Percentiles rank a stretch among this genome's conserved stretches.
These are phyloP conservation scores for Phialophora expanda DNA, from an alignment of 2,329 filamentous ascomycete genomes.

Conservation along the genomic window DNA sequence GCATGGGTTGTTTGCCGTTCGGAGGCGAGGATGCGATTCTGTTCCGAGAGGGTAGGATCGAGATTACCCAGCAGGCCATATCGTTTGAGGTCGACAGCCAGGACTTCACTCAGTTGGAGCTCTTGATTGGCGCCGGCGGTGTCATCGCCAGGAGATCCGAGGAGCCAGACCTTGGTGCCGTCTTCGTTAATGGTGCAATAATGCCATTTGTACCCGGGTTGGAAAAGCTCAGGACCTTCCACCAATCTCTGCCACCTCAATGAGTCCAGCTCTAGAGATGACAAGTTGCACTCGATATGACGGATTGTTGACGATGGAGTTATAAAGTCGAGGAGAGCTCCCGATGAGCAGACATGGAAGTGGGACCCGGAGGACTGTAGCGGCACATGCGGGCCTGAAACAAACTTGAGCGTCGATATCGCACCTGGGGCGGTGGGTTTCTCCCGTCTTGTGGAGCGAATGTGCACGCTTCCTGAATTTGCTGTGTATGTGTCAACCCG, in stretches of 20 bases:
- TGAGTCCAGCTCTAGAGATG: slow-evolving; percentile 82
- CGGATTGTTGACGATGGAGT: slow-evolving; percentile 88
- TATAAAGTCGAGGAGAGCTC: slow-evolving; percentile 89
- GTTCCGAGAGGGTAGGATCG: slow-evolving; percentile 60
- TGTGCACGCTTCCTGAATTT: slow-evolving; percentile 67
- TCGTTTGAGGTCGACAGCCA: slow-evolving; percentile 88
- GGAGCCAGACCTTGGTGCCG: slow-evolving; percentile 92
- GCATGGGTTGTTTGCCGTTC: slow-evolving; percentile 61
- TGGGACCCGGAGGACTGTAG: slow-evolving; percentile 89
- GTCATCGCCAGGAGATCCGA: slow-evolving; percentile 85
- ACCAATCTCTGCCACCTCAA: slow-evolving; percentile 94
- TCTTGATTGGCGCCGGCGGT: slow-evolving; percentile 76
- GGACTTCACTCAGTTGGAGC: slow-evolving; percentile 91
- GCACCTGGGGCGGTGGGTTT: slow-evolving; percentile 74
- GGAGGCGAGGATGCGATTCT: slow-evolving; percentile 55
- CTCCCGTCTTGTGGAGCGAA: slow-evolving; percentile 57
- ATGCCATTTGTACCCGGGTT: slow-evolving; percentile 91
- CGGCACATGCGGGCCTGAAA: slow-evolving; percentile 83
- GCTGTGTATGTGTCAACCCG: slow-evolving; percentile 68
- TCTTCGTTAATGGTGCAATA: slow-evolving; percentile 96
- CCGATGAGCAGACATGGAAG: slow-evolving; percentile 93
- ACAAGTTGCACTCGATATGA: slow-evolving; percentile 85
- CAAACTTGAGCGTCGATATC: slow-evolving; percentile 88
- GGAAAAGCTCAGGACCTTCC: slow-evolving; percentile 92
- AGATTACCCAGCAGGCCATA: slow-evolving; percentile 90